phyloP scores from a whole-genome alignment of 1,139 yeast genomes.

The Suhomyces ambrosiae region DNA sequence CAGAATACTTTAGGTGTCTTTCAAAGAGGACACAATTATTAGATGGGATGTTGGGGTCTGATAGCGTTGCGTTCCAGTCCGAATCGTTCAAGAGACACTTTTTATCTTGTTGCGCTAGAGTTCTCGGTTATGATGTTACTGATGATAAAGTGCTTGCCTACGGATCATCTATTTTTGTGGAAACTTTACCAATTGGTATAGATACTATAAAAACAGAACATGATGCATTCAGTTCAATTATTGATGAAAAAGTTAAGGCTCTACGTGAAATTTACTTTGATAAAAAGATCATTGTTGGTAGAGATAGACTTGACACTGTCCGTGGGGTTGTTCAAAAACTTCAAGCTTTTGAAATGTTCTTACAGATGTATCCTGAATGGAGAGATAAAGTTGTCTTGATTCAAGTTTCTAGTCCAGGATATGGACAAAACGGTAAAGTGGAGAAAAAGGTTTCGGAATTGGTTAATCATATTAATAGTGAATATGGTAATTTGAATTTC shows the following conservation, averaged over 20 bases:
- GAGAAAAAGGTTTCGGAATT: conserved; percentile 82
- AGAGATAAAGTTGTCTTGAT: conserved; percentile 82
- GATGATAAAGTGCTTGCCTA: conserved; percentile 66
- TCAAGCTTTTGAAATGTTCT: conserved; percentile 78
- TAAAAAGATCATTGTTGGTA: conserved; percentile 77
- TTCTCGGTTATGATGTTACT: conserved; percentile 70
- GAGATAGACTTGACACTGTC: conserved; percentile 79
- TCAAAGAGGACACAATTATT: conserved; percentile 79
- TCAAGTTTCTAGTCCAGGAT: conserved; percentile 87
- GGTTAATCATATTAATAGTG: conserved; percentile 76
- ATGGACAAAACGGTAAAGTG: conserved; percentile 55
- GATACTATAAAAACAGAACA: conserved; percentile 66
- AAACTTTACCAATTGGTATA: conserved; percentile 83
- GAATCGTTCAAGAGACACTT: conserved; percentile 88
- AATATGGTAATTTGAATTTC: conserved; percentile 75
- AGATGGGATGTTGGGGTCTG: conserved; percentile 91
- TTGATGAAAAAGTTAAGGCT: conserved; percentile 45
- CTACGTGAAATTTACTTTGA: conserved; percentile 70
- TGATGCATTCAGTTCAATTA: conserved; percentile 49
- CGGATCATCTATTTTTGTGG: conserved; percentile 74
- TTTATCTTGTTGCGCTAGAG: conserved; percentile 82
- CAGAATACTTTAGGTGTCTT: conserved; percentile 89
- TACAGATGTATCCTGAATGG: conserved; percentile 92
- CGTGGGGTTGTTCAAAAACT: conserved; percentile 82
- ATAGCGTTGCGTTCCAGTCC: conserved; percentile 83